These are phyloP conservation scores for Phaffomyces antillensis DNA, from an alignment of 805 yeast genomes.

Conservation along the genomic window DNA sequence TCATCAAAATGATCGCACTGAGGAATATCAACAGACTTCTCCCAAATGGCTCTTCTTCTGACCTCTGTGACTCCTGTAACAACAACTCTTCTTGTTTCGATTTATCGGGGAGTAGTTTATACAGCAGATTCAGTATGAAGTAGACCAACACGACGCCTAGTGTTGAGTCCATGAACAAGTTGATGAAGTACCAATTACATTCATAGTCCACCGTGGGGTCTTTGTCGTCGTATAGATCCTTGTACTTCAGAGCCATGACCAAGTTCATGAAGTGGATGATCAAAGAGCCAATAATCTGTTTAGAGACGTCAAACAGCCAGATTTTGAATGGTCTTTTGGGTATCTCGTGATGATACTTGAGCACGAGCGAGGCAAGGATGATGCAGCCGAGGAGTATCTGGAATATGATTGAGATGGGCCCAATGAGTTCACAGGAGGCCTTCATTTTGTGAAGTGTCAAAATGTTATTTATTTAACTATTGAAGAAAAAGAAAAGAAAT, in stretches of 20 bases:
- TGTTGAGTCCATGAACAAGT: slow-evolving; percentile 85
- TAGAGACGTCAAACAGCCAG: slow-evolving; percentile 86
- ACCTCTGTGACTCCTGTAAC: neutral
- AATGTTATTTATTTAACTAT: too few relatives aligned
- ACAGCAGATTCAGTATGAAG: slow-evolving; percentile 45
- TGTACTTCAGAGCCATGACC: slow-evolving; percentile 48
- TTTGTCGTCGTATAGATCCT: slow-evolving; percentile 27
- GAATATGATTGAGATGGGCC: slow-evolving; percentile 78
- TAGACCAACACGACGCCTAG: slow-evolving; percentile 83
- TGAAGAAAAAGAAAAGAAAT: too few relatives aligned
- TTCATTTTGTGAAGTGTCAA: neutral
- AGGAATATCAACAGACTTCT: slow-evolving; percentile 58
- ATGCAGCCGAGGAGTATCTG: slow-evolving; percentile 72
- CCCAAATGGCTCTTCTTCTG: slow-evolving; percentile 43
- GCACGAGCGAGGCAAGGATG: slow-evolving; percentile 64
- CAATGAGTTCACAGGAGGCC: slow-evolving; percentile 55
- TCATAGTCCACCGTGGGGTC: slow-evolving; percentile 46
- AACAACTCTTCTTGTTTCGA: slow-evolving; percentile 44
- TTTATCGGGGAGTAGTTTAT: slow-evolving; percentile 41
- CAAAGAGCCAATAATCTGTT: slow-evolving; percentile 82
- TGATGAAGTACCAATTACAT: slow-evolving; percentile 93
- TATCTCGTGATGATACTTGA: slow-evolving; percentile 70
- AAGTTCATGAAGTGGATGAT: slow-evolving; percentile 79
- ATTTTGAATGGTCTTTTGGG: slow-evolving; percentile 86
- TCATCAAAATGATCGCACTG: slow-evolving; percentile 55